Percentiles rank a stretch among this genome's conserved stretches.
These are phyloP conservation scores for Agaricales sp. DNA, from an alignment of 1,284 basidiomycete species.

Conservation along the genomic window DNA sequence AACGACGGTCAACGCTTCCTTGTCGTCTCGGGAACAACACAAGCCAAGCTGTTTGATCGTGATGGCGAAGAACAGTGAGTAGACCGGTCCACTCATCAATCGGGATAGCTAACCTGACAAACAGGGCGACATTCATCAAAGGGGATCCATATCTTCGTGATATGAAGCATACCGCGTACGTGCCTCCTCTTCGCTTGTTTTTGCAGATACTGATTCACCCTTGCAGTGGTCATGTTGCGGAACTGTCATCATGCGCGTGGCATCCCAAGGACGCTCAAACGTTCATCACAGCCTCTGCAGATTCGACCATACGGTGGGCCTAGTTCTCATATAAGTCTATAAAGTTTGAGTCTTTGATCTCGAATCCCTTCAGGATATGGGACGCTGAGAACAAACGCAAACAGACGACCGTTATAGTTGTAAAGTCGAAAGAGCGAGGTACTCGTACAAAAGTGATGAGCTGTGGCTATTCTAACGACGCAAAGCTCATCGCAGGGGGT, in stretches of 20 bases:
- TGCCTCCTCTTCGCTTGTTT: conserved; percentile 11
- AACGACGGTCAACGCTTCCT: conserved; percentile 80
- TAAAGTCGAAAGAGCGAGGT: conserved; percentile 95
- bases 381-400: conserved; percentile 81
- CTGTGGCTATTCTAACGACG: conserved; percentile 83
- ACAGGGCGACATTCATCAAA: conserved; percentile 80
- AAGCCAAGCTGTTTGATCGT: conserved; percentile 82
- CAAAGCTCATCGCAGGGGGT: conserved; percentile 80
- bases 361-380: conserved; percentile 66
- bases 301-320: conserved; percentile 85
- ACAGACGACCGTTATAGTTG: conserved; percentile 90
- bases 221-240: conserved; percentile 86
- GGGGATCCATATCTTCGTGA: conserved; percentile 98
- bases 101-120: conserved; percentile 38
- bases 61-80: conserved; percentile 86
- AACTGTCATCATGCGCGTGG: conserved; percentile 85
- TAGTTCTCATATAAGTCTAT: too few relatives aligned
- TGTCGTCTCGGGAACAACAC: conserved; percentile 79
- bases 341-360: too few relatives aligned
- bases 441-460: conserved; percentile 86
- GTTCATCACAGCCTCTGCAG: conserved; percentile 91
- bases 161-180: conserved; percentile 92
- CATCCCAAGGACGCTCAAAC: conserved; percentile 75
- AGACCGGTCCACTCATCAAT: conserved; percentile 12
- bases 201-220: conserved; percentile 3